Percentiles rank a stretch among this genome's conserved stretches.
phyloP scores from a whole-genome alignment of 495 filamentous ascomycete species.

The Penicillium mononematosum region DNA sequence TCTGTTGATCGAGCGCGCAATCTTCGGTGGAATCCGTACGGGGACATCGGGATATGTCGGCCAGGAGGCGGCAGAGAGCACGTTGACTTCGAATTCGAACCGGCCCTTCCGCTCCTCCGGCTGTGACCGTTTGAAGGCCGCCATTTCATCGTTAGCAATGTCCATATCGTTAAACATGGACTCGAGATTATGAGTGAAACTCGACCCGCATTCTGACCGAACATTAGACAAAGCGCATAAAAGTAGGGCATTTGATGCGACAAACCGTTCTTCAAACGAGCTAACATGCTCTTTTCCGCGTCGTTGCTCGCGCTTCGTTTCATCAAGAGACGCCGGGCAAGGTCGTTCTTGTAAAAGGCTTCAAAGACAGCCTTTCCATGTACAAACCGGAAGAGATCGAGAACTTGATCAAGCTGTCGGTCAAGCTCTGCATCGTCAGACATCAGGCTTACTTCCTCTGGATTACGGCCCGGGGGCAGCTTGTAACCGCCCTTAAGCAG shows the following conservation, averaged over 20 bases:
- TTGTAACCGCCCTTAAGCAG: constrained; percentile 85
- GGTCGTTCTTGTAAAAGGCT: constrained; percentile 97
- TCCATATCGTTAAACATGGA: constrained; percentile 99
- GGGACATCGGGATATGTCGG: constrained; percentile 82
- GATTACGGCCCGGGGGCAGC: constrained; percentile 46
- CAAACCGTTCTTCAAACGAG: constrained; percentile 75
- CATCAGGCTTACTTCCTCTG: constrained; percentile 54
- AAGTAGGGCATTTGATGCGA: constrained; percentile 5
- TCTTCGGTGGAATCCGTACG: constrained; percentile 69
- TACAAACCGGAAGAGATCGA: constrained; percentile 95
- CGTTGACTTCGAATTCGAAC: constrained; percentile 79
- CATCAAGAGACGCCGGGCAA: constrained; percentile 86
- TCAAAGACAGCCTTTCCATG: constrained; percentile 98
- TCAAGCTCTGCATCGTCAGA: constrained; percentile 91
- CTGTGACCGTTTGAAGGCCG: constrained; percentile 56
- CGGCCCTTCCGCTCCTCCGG: constrained; percentile 44
- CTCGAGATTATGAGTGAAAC: constrained; percentile 94
- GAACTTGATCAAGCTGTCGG: constrained; percentile 81
- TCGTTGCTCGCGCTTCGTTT: constrained; percentile 88
- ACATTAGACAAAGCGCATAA: constrained; percentile 10
- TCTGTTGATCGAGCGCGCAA: constrained; percentile 62
- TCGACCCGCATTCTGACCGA: constrained; percentile 75
- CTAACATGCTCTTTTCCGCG: constrained; percentile 92
- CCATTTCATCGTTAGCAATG: constrained; percentile 79
- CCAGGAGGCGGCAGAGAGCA: constrained; percentile 87